Conservation (phyloP, 1,284 basidiomycete species). For the Peniophora sp. region DNA sequence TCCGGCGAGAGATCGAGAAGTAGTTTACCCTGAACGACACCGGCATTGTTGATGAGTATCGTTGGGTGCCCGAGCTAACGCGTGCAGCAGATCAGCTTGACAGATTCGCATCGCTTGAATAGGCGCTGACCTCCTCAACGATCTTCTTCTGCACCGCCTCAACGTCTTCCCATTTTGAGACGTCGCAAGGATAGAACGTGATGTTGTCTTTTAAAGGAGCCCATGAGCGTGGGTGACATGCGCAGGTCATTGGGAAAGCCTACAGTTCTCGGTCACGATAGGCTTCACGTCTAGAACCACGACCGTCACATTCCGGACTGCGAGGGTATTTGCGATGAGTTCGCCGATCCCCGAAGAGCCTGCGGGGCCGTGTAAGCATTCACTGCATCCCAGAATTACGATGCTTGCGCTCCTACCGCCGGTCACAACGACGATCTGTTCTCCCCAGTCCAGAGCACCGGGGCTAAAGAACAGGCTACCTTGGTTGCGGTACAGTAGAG, state of each 20-base stretch:
- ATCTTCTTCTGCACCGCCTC: constrained; percentile 63
- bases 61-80: constrained; percentile 82
- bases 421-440: constrained; percentile 84
- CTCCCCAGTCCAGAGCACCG: constrained; percentile 64
- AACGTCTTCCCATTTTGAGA: constrained; percentile 82
- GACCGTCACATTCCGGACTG: constrained; percentile 73
- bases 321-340: constrained; percentile 76
- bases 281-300: constrained; percentile 80
- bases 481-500: constrained; percentile 67
- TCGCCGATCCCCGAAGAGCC: constrained; percentile 87
- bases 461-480: constrained; percentile 54
- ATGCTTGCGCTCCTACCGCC: constrained; percentile 48
- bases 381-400: not conserved
- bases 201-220: constrained; percentile 54
- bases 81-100: not conserved
- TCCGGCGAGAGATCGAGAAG: constrained; percentile 71
- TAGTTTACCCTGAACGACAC: constrained; percentile 86
- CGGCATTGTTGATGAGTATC: constrained; percentile 91
- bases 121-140: constrained; percentile 56
- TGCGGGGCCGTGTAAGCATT: constrained; percentile 19
- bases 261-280: constrained; percentile 70
- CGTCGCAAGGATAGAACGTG: constrained; percentile 80
- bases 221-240: not conserved
- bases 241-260: constrained; percentile 14
- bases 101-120: not conserved